Evolutionary conservation across 306 rosid species (phyloP), one percentile per base, ranked within the genome.

Genomic region (Aeschynomene evenia): DNA sequence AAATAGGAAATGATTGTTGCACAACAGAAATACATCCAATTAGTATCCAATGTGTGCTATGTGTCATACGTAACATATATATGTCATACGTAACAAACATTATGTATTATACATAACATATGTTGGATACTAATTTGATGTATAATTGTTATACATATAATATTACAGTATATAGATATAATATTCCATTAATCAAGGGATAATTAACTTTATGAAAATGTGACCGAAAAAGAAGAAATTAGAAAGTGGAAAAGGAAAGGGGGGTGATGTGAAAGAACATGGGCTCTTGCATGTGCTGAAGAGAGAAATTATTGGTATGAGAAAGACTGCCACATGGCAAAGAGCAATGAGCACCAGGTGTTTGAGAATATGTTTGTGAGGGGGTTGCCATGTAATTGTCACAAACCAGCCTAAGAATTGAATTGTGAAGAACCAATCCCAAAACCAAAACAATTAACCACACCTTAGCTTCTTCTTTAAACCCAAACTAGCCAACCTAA

Each of bases 321-420:
- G 77, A 79, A 31, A 66, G 66, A 68, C 70, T 53, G 84, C 77
- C 78, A 73, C 68, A 68, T 70, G 86, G 48, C 78, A 49, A 2
- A 0, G 28, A 49, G 48, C 21, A 56, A 67, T 16, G 48, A 24
- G 33, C 43, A 72, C 78, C 83, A 78, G 82, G 70, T 73, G 72
- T 66, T 60, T 31, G 26, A 52, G 14, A 61, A 14, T 61, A 21
- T 43, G 4, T 62, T 11, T 9, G 48, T 16, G 69, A n/a, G n/a
- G 79, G 61, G 82, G 88, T 74, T 89, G 86, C 59, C 45, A 6
- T 34, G 90, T 83, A 63, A 57, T 75, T 89, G 78, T 86, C 96
- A 77, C n/a, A 16, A 54, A 72, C 80, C 80, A 49, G 50, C 66
- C 70, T 60, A 20, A 39, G 22, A n/a, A n/a, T n/a, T n/a, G n/a